Percentiles rank a stretch among this genome's conserved stretches.
phyloP scores from a whole-genome alignment of 345 rosid species.

The Populus ilicifolia region DNA sequence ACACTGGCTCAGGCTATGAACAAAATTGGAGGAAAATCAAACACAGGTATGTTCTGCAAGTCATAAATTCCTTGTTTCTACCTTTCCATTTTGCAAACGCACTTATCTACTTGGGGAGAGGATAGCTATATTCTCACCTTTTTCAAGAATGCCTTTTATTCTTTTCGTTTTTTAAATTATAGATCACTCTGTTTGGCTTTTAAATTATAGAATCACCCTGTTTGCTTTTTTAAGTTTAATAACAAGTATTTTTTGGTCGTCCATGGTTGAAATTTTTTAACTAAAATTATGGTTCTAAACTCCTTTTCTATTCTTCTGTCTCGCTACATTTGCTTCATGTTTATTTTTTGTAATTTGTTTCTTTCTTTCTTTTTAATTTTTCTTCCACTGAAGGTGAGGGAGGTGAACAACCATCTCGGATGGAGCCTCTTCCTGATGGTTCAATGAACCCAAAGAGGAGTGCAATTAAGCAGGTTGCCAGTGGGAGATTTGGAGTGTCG shows the following conservation, averaged over 20 bases:
- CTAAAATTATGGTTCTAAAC: background rate
- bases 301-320: background rate
- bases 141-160: background rate
- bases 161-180: background rate
- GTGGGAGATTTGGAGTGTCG: slow-evolving; percentile 99
- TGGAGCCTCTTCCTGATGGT: slow-evolving; percentile 92
- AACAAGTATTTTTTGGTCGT: background rate
- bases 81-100: background rate
- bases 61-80: background rate
- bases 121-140: background rate
- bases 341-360: background rate
- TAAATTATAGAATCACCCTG: no score
- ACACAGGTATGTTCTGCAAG: slow-evolving; percentile 59
- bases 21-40: slow-evolving; percentile 89
- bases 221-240: no score
- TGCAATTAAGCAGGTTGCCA: slow-evolving; percentile 97
- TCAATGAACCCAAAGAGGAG: slow-evolving; percentile 90
- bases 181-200: no score
- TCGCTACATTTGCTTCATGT: background rate
- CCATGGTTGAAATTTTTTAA: no score
- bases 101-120: background rate
- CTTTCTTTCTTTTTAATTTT: background rate
- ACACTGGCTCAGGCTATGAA: slow-evolving; percentile 95
- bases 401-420: slow-evolving; percentile 96
- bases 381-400: slow-evolving; percentile 71